phyloP scores from a whole-genome alignment of 2,329 filamentous ascomycete species.

The Colletotrichum destructivum region DNA sequence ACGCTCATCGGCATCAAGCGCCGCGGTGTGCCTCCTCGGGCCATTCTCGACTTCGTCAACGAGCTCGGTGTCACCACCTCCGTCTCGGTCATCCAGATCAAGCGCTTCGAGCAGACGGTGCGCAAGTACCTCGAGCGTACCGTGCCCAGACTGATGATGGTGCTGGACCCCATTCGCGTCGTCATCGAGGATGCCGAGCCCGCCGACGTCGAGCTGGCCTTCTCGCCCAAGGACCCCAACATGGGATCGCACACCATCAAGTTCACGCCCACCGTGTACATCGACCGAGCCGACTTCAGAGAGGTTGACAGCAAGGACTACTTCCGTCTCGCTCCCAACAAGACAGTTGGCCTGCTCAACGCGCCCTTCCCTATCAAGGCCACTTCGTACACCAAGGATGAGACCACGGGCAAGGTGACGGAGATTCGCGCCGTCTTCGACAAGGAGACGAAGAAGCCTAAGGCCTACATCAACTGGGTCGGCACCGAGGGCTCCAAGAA shows the following conservation, averaged over 20 bases:
- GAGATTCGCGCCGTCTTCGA: constrained; percentile 76
- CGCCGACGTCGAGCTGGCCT: constrained; percentile 76
- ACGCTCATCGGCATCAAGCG: constrained; percentile 88
- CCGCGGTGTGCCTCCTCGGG: constrained; percentile 88
- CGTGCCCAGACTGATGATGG: constrained; percentile 89
- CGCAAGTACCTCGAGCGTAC: constrained; percentile 89
- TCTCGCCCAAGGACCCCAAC: constrained; percentile 83
- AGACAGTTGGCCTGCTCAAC: constrained; percentile 82
- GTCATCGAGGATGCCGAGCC: constrained; percentile 85
- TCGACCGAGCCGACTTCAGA: constrained; percentile 86
- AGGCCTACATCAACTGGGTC: constrained; percentile 94
- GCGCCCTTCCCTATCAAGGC: constrained; percentile 80
- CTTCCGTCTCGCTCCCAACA: constrained; percentile 84
- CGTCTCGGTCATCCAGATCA: constrained; percentile 83
- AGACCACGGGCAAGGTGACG: constrained; percentile 74
- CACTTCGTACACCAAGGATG: constrained; percentile 78
- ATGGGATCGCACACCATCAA: constrained; percentile 73
- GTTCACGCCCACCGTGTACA: constrained; percentile 86
- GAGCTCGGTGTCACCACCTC: constrained; percentile 92
- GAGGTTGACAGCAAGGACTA: constrained; percentile 82
- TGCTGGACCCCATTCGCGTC: constrained; percentile 88
- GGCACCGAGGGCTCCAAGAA: constrained; percentile 74
- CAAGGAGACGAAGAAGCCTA: constrained; percentile 80
- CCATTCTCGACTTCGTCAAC: constrained; percentile 90
- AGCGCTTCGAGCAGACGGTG: constrained; percentile 88